phyloP scores from a whole-genome alignment of 2,329 filamentous ascomycete species.

The Colletotrichum melonis region DNA sequence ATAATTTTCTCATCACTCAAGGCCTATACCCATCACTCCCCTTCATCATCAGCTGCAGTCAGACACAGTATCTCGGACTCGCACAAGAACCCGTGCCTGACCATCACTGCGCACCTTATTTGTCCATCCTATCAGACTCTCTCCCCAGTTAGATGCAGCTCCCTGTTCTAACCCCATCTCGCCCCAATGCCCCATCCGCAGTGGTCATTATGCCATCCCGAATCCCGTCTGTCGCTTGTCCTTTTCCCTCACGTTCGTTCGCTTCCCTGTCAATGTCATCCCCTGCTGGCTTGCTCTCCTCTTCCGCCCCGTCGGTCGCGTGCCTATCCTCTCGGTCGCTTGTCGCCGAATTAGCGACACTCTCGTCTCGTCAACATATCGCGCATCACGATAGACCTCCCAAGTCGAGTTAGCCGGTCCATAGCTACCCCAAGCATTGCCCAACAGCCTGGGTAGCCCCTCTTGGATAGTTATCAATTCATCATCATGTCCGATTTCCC shows the following conservation, averaged over 20 bases:
- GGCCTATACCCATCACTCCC: not conserved
- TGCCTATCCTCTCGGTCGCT: conserved; percentile 14
- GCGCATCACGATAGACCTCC: conserved; percentile 23
- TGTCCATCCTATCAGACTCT: conserved; percentile 30
- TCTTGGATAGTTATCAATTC: not conserved
- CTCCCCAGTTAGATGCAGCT: conserved; percentile 11
- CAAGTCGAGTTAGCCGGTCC: conserved; percentile 26
- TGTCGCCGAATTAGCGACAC: not conserved
- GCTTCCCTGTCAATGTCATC: not conserved
- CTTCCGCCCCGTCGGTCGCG: conserved; percentile 8
- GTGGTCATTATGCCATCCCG: not conserved
- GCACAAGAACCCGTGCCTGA: conserved; percentile 2
- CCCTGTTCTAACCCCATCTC: conserved; percentile 20
- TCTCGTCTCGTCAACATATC: conserved; percentile 3
- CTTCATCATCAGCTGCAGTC: not conserved
- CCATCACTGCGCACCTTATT: conserved; percentile 23
- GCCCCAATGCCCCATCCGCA: conserved; percentile 3
- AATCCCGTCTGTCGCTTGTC: not conserved
- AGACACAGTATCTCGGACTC: not conserved
- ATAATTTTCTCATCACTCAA: not conserved
- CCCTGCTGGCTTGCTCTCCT: not conserved
- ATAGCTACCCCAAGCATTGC: not conserved
- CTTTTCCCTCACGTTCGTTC: not conserved
- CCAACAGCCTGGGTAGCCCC: not conserved
- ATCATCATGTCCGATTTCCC: not conserved